Base-by-base conservation (phyloP, 257 asterid species). In the Eustoma russellianum region DNA sequence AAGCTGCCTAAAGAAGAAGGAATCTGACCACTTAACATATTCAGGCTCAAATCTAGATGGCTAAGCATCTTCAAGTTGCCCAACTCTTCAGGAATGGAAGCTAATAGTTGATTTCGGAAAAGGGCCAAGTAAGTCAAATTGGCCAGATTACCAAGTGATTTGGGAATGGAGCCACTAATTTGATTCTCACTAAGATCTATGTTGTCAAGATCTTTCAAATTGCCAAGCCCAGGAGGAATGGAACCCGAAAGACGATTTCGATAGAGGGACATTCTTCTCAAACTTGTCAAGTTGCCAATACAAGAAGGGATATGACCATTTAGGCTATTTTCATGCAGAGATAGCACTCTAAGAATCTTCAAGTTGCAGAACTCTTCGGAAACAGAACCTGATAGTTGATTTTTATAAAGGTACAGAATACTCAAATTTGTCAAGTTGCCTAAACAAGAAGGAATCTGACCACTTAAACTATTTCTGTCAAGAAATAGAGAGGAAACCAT, bases 191-290 rank as follows among this genome's bases (percentile, higher is more conserved):
- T 44, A 30, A 62, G 67, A 14, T 46, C 5, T 71, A 55, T 11
- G 33, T 30, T 3, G 59, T 50, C 50, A 70, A 38, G 2, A 10
- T 11, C 12, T 2, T 9, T 40, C 67, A 66, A 14, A 13, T 33
- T 13, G 5, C 59, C 63, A 3, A 66, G 33, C 33, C 41, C 63
- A 14, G 11, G 17, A 9, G 73, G 73, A 41, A 68, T 46, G 17
- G 58, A 3, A 49, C 67, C 51, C 9, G 53, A 54, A 43, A 66
- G 50, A 19, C 48, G 12, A 57, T 68, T 68, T 10, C 0, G 4
- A 4, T 18, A 14, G 33, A 67, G 51, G 16, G 0, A 19, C 34
- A 56, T 0, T 14, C 0, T 0, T 2, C 13, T 5, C 33, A 61
- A 46, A 18, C 46, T 10, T 10, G 24, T 50, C 41, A 65, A 41